Conservation (phyloP, 2,329 filamentous ascomycete species). For the Monosporascus sp. region DNA sequence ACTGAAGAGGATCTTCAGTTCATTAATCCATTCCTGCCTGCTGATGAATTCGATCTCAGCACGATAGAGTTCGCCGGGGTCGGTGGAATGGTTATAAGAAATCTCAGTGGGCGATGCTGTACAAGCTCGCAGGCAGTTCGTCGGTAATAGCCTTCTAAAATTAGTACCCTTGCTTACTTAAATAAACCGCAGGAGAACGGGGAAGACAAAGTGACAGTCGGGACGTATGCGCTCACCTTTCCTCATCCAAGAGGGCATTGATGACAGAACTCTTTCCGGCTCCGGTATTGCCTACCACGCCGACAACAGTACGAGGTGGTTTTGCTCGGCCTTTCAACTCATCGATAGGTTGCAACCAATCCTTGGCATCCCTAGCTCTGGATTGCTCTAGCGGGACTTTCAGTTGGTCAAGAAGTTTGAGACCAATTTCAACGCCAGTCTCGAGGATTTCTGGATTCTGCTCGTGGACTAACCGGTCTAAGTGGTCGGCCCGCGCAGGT, state of each 20-base stretch:
- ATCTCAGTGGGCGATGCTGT: conserved; percentile 23
- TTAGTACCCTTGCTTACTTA: background rate
- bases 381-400: conserved; percentile 4
- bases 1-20: conserved; percentile 17
- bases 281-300: conserved; percentile 56
- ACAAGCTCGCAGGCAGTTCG: conserved; percentile 20
- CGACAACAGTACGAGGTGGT: conserved; percentile 40
- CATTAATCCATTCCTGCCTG: conserved; percentile 16
- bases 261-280: conserved; percentile 58
- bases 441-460: conserved; percentile 14
- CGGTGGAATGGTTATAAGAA: conserved; percentile 22
- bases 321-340: conserved; percentile 32
- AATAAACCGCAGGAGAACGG: background rate
- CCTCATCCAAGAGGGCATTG: conserved; percentile 58
- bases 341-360: conserved; percentile 36
- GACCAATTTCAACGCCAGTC: conserved; percentile 11
- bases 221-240: conserved; percentile 32
- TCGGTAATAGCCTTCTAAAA: background rate
- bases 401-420: conserved; percentile 12
- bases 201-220: background rate
- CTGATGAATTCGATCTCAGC: conserved; percentile 25
- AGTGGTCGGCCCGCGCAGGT: conserved; percentile 3
- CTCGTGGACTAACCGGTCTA: conserved; percentile 13
- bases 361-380: conserved; percentile 3
- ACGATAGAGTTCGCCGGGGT: conserved; percentile 17